These are phyloP conservation scores for Gnomoniopsis sp. DNA, from an alignment of 2,329 filamentous ascomycete species.

Conservation along the genomic window DNA sequence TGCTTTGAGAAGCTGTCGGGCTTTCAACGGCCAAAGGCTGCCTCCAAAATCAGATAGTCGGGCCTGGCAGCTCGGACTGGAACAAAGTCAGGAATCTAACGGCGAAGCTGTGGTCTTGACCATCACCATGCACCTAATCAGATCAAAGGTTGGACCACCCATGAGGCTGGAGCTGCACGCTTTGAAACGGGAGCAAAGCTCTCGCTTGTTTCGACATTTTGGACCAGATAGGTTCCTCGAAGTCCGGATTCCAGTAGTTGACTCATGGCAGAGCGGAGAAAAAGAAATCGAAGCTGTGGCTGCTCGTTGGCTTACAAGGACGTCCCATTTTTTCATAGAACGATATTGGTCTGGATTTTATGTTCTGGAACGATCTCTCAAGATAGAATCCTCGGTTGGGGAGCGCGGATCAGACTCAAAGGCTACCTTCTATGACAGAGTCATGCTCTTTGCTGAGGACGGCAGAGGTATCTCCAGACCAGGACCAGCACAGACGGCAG, in stretches of 20 bases:
- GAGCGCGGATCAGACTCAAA: constrained; percentile 25
- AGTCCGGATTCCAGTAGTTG: constrained; percentile 43
- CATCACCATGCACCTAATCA: constrained; percentile 6
- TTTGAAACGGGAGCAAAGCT: constrained; percentile 43
- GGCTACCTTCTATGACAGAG: constrained; percentile 35
- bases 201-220: constrained; percentile 54
- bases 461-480: constrained; percentile 38
- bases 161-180: constrained; percentile 47
- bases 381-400: constrained; percentile 34
- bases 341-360: constrained; percentile 48
- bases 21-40: constrained; percentile 43
- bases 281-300: constrained; percentile 29
- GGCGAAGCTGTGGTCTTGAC: constrained; percentile 12
- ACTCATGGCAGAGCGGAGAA: constrained; percentile 29
- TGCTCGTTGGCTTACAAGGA: constrained; percentile 37
- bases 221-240: constrained; percentile 59
- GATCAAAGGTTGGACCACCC: constrained; percentile 31
- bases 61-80: constrained; percentile 44
- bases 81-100: background rate
- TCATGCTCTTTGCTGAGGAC: constrained; percentile 54
- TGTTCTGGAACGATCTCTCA: constrained; percentile 33
- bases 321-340: constrained; percentile 41
- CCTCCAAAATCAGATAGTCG: constrained; percentile 42
- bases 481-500: constrained; percentile 24
- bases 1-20: background rate